phyloP scores from a whole-genome alignment of 495 filamentous ascomycete genomes.

The Aspergillus egyptiacus region DNA sequence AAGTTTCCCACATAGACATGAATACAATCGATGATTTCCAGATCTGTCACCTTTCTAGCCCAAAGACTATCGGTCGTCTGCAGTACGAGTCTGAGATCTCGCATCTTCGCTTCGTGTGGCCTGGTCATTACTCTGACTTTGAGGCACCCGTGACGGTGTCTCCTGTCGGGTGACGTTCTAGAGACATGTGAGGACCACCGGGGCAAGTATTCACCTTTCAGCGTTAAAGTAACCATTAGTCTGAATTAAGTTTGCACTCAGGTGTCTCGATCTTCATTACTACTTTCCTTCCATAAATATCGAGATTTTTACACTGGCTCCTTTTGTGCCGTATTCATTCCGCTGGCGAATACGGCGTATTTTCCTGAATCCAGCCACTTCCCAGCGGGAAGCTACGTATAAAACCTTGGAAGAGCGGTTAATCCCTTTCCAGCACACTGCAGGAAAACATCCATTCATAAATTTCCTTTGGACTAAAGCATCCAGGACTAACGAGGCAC shows the following conservation, averaged over 20 bases:
- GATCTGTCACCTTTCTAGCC: conserved; percentile 7
- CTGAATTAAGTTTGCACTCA: neutral
- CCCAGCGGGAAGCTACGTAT: neutral
- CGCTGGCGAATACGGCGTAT: neutral
- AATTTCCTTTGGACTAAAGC: neutral
- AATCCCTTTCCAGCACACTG: conserved; percentile 3
- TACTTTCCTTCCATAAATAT: too few species aligned
- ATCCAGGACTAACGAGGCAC: neutral
- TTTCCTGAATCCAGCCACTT: neutral
- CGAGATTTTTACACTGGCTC: neutral
- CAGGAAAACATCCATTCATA: too few species aligned
- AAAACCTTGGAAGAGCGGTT: conserved; percentile 2
- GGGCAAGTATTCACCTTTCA: neutral
- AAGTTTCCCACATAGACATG: conserved; percentile 17
- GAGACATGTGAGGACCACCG: conserved; percentile 13
- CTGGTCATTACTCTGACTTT: neutral
- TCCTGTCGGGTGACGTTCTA: conserved; percentile 11
- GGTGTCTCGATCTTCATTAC: neutral
- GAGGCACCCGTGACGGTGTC: conserved; percentile 12
- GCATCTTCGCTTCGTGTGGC: conserved; percentile 3
- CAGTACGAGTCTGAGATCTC: neutral
- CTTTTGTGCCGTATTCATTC: neutral
- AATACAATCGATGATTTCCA: conserved; percentile 20
- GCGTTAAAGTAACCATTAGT: neutral
- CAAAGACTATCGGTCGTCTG: neutral